Evolutionary conservation across 345 rosid species (phyloP).

Genomic region (Boechera retrofracta): DNA sequence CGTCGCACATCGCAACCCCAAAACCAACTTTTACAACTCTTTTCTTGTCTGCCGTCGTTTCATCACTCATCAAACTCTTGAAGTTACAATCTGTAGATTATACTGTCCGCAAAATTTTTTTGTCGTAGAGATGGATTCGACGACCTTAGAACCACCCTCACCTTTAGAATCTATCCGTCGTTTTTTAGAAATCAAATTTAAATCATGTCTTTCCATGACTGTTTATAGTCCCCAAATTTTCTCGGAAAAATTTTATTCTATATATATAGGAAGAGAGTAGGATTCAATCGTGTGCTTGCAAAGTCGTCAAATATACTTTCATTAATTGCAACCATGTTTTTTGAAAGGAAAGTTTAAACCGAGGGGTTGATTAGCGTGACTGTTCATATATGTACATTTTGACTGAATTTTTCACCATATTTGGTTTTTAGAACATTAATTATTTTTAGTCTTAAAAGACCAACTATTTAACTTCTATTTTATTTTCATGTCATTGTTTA

Average conservation of each 20-base stretch:
- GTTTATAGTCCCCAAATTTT: not conserved
- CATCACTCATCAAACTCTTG: conserved; percentile 10
- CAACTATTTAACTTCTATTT: too few relatives aligned
- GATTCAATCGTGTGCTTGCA: not conserved
- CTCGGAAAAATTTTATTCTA: not conserved
- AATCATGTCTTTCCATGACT: not conserved
- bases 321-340: not conserved
- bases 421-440: not conserved
- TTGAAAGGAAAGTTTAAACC: not conserved
- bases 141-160: not conserved
- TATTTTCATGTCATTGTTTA: too few relatives aligned
- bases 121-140: not conserved
- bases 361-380: not conserved
- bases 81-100: not conserved
- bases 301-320: not conserved
- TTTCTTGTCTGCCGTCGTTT: not conserved
- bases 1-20: conserved; percentile 1
- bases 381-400: too few relatives aligned
- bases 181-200: not conserved
- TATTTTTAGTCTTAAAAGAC: too few relatives aligned
- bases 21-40: not conserved
- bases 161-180: not conserved
- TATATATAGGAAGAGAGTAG: not conserved
- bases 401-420: not conserved
- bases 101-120: not conserved